Percentiles rank a stretch among this genome's conserved stretches.
phyloP scores from a whole-genome alignment of 2,329 filamentous ascomycete genomes.

The Stagonosporopsis rhizophila region DNA sequence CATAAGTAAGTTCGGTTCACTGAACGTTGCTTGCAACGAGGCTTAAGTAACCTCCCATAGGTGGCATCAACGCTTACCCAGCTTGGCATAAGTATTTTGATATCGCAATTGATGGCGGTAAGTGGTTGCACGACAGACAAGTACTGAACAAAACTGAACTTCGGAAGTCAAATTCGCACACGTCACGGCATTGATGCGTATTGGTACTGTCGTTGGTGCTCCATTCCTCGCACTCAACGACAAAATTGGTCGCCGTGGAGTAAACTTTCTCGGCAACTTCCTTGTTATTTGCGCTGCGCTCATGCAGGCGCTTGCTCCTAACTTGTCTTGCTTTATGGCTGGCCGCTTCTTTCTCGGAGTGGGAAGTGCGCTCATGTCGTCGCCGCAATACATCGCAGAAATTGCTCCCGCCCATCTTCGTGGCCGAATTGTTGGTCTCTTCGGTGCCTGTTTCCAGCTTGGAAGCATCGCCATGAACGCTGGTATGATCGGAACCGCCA shows the following conservation, averaged over 20 bases:
- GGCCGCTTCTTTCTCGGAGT: constrained; percentile 51
- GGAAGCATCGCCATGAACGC: constrained; percentile 54
- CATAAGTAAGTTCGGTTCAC: constrained; percentile 40
- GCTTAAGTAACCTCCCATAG: not conserved
- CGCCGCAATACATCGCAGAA: constrained; percentile 52
- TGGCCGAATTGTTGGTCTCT: constrained; percentile 57
- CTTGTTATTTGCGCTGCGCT: constrained; percentile 56
- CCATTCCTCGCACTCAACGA: constrained; percentile 56
- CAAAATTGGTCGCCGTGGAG: constrained; percentile 55
- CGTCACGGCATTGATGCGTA: constrained; percentile 58
- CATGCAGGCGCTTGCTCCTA: constrained; percentile 43
- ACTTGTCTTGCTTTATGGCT: constrained; percentile 48
- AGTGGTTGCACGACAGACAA: constrained; percentile 1
- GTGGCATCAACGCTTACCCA: constrained; percentile 54
- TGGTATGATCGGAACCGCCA: constrained; percentile 53
- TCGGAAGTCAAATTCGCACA: constrained; percentile 37
- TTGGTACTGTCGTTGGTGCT: constrained; percentile 55
- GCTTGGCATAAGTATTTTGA: constrained; percentile 55
- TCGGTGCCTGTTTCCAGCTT: constrained; percentile 57
- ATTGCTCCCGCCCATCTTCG: constrained; percentile 44
- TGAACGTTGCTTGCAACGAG: not conserved
- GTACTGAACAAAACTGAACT: constrained; percentile 22
- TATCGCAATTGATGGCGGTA: constrained; percentile 51
- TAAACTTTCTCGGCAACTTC: constrained; percentile 57
- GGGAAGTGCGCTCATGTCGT: constrained; percentile 48